These are phyloP conservation scores for Stephanodiscus triporus DNA, from an alignment of 108 stramenopile genomes.

Conservation along the genomic window DNA sequence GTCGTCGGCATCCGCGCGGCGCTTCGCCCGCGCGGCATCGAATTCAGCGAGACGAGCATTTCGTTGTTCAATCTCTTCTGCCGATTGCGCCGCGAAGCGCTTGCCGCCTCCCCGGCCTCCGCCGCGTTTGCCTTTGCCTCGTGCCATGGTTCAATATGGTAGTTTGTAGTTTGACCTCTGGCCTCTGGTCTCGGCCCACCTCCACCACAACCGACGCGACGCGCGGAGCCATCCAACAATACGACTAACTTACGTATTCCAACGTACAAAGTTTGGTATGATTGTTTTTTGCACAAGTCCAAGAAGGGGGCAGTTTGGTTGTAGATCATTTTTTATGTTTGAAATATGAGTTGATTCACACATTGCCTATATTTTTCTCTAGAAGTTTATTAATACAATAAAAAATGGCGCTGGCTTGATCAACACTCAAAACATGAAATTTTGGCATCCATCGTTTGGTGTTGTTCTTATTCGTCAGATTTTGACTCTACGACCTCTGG, in stretches of 20 bases:
- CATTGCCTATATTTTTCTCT: neutral
- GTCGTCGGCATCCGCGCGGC: conserved; percentile 71
- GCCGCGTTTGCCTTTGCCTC: conserved; percentile 77
- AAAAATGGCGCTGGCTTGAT: too few relatives aligned
- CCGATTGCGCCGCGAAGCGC: conserved; percentile 76
- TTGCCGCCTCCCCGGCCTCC: conserved; percentile 70
- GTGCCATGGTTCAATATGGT: conserved; percentile 68
- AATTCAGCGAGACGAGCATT: conserved; percentile 81
- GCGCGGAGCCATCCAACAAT: too few relatives aligned
- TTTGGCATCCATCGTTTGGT: too few relatives aligned
- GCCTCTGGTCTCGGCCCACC: neutral
- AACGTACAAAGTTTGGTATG: too few relatives aligned
- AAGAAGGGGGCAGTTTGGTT: too few relatives aligned
- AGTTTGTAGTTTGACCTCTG: too few relatives aligned
- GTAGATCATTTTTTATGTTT: too few relatives aligned
- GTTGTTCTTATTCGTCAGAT: too few relatives aligned
- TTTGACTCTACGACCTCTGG: conserved; percentile 15
- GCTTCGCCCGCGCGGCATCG: conserved; percentile 71
- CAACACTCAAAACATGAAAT: too few relatives aligned
- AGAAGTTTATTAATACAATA: neutral
- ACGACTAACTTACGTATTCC: too few relatives aligned
- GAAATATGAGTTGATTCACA: neutral
- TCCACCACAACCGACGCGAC: too few relatives aligned
- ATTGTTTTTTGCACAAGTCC: too few relatives aligned
- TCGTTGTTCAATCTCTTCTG: conserved; percentile 88